Conservation (phyloP, 2,329 filamentous ascomycete species). For the Aspergillus tanneri region DNA sequence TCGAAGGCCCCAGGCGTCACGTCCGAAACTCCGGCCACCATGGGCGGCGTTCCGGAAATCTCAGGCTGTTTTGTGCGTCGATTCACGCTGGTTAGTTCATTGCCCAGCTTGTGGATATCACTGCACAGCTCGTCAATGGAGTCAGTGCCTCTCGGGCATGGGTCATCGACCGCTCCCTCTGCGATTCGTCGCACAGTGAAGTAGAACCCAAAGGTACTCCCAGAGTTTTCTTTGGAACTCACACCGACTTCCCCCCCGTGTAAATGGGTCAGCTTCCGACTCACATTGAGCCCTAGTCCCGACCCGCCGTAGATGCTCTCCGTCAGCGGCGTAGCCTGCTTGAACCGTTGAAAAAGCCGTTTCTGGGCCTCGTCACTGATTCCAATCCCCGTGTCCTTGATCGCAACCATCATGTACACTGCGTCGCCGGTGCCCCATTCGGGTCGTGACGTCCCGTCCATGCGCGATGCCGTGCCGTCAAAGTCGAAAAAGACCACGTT, state of each 20-base stretch:
- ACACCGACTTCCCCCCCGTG: slow-evolving; percentile 80
- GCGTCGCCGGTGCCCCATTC: slow-evolving; percentile 60
- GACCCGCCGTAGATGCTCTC: slow-evolving; percentile 78
- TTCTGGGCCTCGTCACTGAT: slow-evolving; percentile 70
- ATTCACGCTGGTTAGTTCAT: slow-evolving; percentile 17
- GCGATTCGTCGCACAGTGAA: slow-evolving; percentile 46
- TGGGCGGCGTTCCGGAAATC: slow-evolving; percentile 17
- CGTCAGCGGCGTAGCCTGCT: slow-evolving; percentile 72
- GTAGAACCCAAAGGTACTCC: slow-evolving; percentile 60
- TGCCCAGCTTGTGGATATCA: slow-evolving; percentile 21
- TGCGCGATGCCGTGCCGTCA: slow-evolving; percentile 16
- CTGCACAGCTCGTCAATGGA: slow-evolving; percentile 19
- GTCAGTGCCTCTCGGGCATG: background rate
- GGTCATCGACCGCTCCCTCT: background rate
- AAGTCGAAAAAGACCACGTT: slow-evolving; percentile 37
- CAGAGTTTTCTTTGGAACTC: slow-evolving; percentile 54
- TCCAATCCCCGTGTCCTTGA: slow-evolving; percentile 74
- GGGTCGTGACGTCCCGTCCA: slow-evolving; percentile 38
- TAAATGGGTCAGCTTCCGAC: slow-evolving; percentile 72
- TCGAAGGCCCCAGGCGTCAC: slow-evolving; percentile 7
- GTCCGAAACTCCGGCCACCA: slow-evolving; percentile 14
- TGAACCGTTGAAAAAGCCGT: slow-evolving; percentile 74
- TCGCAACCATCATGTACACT: slow-evolving; percentile 68
- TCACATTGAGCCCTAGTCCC: slow-evolving; percentile 77
- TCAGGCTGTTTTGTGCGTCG: slow-evolving; percentile 11